A percentile compares a stretch with the other conserved stretches of the same genome.
Evolutionary conservation across 768 basidiomycete species (phyloP).

Genomic region (Tephrocybe sp.): DNA sequence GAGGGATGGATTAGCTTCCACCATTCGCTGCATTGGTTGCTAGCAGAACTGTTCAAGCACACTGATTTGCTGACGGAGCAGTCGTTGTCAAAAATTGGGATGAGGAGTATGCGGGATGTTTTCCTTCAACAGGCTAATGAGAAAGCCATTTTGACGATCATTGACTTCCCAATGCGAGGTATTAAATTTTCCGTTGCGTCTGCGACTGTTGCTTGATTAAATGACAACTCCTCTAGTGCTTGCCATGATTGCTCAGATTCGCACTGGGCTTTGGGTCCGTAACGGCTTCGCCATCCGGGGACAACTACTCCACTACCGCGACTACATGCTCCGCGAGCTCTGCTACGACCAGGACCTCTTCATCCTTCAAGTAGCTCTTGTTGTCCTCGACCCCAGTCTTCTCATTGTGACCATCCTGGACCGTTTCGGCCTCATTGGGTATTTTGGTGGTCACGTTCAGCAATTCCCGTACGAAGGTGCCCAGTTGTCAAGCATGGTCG

Average conservation of each 20-base stretch:
- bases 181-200: constrained; percentile 10
- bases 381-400: constrained; percentile 73
- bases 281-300: constrained; percentile 96
- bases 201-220: not conserved
- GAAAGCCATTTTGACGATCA: constrained; percentile 66
- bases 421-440: constrained; percentile 79
- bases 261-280: constrained; percentile 95
- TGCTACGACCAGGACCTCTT: constrained; percentile 95
- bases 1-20: constrained; percentile 90
- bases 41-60: constrained; percentile 87
- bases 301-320: constrained; percentile 93
- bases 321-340: constrained; percentile 92
- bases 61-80: constrained; percentile 64
- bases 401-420: constrained; percentile 88
- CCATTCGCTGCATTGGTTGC: constrained; percentile 88
- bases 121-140: constrained; percentile 64
- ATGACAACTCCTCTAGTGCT: too few species aligned
- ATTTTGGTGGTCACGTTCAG: constrained; percentile 71
- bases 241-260: constrained; percentile 91
- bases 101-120: constrained; percentile 57
- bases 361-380: constrained; percentile 77
- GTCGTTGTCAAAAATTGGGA: constrained; percentile 49
- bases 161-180: constrained; percentile 93
- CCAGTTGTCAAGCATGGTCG: constrained; percentile 83
- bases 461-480: constrained; percentile 64